phyloP scores from a whole-genome alignment of 192 early-diverging fungal species.

The Coemansia sp. region DNA sequence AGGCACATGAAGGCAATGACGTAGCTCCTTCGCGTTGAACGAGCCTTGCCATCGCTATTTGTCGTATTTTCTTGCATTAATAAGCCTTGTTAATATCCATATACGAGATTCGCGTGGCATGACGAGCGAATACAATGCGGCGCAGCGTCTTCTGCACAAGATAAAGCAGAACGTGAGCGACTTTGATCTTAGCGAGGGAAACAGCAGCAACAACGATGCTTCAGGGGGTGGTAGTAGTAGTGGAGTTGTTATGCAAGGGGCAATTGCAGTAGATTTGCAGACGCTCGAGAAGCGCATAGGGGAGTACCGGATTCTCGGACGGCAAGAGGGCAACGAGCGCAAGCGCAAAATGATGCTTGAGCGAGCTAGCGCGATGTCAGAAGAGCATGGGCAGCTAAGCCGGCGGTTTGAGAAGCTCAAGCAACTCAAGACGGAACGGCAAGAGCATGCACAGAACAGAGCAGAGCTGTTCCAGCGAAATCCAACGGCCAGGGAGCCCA shows the following conservation, averaged over 20 bases:
- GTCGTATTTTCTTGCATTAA: no score
- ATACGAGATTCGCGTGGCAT: constrained; percentile 3
- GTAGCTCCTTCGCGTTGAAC: no score
- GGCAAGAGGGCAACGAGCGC: constrained; percentile 50
- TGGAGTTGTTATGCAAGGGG: constrained; percentile 23
- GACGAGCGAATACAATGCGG: constrained; percentile 57
- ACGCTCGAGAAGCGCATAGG: constrained; percentile 42
- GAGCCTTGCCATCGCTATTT: no score
- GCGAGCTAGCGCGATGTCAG: constrained; percentile 35
- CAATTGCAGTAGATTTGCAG: constrained; percentile 41
- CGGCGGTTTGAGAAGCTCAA: constrained; percentile 47
- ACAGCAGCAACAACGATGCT: background rate
- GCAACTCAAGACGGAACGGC: constrained; percentile 24
- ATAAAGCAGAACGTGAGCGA: constrained; percentile 51
- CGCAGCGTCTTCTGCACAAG: constrained; percentile 54
- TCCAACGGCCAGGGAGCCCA: constrained; percentile 2
- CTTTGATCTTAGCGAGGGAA: constrained; percentile 36
- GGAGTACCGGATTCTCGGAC: constrained; percentile 48
- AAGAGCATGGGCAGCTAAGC: constrained; percentile 45
- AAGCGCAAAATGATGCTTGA: constrained; percentile 51
- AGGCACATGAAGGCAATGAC: background rate
- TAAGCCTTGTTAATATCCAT: no score
- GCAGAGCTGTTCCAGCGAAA: constrained; percentile 38
- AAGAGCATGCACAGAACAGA: constrained; percentile 15
- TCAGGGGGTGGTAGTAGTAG: no score